Percentiles rank a stretch among this genome's conserved stretches.
Conservation (phyloP, 352 stramenopile species). For the Phytophthora sojae region DNA sequence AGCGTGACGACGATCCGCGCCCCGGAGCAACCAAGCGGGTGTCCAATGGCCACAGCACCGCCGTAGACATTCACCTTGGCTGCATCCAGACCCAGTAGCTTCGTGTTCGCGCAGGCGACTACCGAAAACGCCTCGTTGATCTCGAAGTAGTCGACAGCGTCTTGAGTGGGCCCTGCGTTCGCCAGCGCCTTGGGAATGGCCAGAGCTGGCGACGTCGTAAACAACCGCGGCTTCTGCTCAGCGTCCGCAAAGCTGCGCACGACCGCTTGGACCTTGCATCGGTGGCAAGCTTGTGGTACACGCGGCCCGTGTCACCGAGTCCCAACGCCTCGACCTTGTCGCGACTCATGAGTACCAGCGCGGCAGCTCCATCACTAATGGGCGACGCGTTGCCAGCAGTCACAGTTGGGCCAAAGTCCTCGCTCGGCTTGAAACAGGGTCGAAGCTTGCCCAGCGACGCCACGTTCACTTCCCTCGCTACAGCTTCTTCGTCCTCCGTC, state of each 20-base stretch:
- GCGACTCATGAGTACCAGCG: constrained; percentile 94
- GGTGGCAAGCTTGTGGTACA: too few species aligned
- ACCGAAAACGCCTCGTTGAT: constrained; percentile 99
- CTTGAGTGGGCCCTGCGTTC: constrained; percentile 77
- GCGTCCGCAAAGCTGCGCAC: constrained; percentile 78
- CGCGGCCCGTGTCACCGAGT: constrained; percentile 46
- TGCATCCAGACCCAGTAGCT: constrained; percentile 90
- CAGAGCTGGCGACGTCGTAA: constrained; percentile 94
- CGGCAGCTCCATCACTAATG: constrained; percentile 96
- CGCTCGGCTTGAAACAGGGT: constrained; percentile 89
- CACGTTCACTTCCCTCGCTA: constrained; percentile 73
- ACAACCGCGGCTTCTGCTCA: constrained; percentile 87
- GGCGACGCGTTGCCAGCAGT: constrained; percentile 95
- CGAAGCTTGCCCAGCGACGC: constrained; percentile 88
- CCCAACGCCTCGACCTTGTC: constrained; percentile 72
- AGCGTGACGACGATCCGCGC: constrained; percentile 94
- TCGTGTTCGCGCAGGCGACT: constrained; percentile 93
- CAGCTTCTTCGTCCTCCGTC: constrained; percentile 92
- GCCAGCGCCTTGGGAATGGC: constrained; percentile 91
- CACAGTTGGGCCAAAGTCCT: constrained; percentile 86
- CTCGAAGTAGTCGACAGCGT: constrained; percentile 96
- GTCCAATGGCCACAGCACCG: constrained; percentile 69
- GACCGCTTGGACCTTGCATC: constrained; percentile 65
- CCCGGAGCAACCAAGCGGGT: constrained; percentile 76
- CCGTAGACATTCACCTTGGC: constrained; percentile 95